Conservation (phyloP, 1,139 yeast genomes). For the Geotrichum macrosporum region DNA sequence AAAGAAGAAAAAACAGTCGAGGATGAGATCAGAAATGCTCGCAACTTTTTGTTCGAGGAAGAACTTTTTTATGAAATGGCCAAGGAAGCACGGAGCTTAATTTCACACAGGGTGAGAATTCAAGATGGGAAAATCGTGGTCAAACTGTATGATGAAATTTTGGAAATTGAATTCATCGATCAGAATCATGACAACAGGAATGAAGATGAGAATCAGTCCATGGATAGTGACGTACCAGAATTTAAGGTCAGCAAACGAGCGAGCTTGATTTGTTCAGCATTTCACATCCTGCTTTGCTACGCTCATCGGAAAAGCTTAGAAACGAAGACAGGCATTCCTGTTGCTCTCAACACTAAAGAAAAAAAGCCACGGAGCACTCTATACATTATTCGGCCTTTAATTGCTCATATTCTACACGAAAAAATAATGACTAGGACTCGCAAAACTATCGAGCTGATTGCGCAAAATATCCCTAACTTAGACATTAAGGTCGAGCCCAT, state of each 20-base stretch:
- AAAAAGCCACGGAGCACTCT: slow-evolving; percentile 45
- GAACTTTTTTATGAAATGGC: slow-evolving; percentile 50
- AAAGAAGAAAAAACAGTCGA: slow-evolving; percentile 26
- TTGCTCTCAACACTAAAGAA: slow-evolving; percentile 30
- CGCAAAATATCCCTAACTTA: slow-evolving; percentile 29
- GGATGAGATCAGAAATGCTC: slow-evolving; percentile 37
- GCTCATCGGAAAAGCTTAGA: slow-evolving; percentile 52
- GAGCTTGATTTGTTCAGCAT: slow-evolving; percentile 48
- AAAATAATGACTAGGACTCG: slow-evolving; percentile 45
- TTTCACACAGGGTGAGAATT: slow-evolving; percentile 68
- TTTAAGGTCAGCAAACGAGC: slow-evolving; percentile 39
- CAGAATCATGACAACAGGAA: slow-evolving; percentile 20
- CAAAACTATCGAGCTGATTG: slow-evolving; percentile 43
- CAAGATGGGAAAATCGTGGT: slow-evolving; percentile 60
- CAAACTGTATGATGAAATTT: slow-evolving; percentile 59
- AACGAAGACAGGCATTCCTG: slow-evolving; percentile 39
- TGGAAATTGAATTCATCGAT: slow-evolving; percentile 65
- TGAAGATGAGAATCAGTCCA: slow-evolving; percentile 12
- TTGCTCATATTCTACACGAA: slow-evolving; percentile 67
- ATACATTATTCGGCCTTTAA: slow-evolving; percentile 55
- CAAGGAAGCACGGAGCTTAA: slow-evolving; percentile 66
- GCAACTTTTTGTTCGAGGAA: slow-evolving; percentile 78
- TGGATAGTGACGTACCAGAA: slow-evolving; percentile 21
- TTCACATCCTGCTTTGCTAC: slow-evolving; percentile 59
- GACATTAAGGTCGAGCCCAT: slow-evolving; percentile 10